These are phyloP conservation scores for Boletellus deceptivus DNA, from an alignment of 1,284 basidiomycete species.

Conservation along the genomic window DNA sequence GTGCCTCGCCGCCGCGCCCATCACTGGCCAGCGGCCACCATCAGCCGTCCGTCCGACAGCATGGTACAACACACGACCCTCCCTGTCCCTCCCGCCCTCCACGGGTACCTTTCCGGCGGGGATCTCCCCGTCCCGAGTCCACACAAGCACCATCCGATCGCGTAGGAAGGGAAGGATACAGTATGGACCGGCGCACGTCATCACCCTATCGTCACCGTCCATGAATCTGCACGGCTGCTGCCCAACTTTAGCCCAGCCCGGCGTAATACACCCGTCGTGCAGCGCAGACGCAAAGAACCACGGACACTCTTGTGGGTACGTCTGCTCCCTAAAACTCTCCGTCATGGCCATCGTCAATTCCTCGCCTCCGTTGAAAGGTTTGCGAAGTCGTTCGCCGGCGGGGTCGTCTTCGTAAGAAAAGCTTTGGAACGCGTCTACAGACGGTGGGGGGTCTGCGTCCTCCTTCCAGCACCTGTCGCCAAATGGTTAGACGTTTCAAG, in stretches of 20 bases:
- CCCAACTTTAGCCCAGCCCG: neutral
- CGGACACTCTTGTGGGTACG: neutral
- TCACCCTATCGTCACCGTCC: neutral
- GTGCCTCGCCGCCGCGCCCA: conserved; percentile 3
- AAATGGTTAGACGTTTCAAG: neutral
- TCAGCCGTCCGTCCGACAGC: neutral
- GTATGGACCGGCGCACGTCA: neutral
- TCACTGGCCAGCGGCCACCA: neutral
- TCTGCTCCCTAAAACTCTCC: neutral
- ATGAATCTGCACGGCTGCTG: neutral
- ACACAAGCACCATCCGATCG: conserved; percentile 3
- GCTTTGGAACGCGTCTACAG: neutral
- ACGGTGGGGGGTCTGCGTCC: neutral
- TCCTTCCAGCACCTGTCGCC: conserved; percentile 7
- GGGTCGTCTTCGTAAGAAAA: conserved; percentile 1
- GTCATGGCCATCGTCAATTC: neutral
- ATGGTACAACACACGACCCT: neutral
- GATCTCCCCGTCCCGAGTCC: neutral
- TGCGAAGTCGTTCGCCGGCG: conserved; percentile 5
- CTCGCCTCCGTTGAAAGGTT: conserved; percentile 2
- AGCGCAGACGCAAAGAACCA: conserved; percentile 7
- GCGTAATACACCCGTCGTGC: conserved; percentile 1
- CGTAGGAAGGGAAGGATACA: conserved; percentile 1
- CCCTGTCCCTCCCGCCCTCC: conserved; percentile 2
- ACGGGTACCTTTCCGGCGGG: neutral